Base-by-base conservation (phyloP, 2,329 filamentous ascomycete genomes). In the Phaeosphaeriaceae sp. region DNA sequence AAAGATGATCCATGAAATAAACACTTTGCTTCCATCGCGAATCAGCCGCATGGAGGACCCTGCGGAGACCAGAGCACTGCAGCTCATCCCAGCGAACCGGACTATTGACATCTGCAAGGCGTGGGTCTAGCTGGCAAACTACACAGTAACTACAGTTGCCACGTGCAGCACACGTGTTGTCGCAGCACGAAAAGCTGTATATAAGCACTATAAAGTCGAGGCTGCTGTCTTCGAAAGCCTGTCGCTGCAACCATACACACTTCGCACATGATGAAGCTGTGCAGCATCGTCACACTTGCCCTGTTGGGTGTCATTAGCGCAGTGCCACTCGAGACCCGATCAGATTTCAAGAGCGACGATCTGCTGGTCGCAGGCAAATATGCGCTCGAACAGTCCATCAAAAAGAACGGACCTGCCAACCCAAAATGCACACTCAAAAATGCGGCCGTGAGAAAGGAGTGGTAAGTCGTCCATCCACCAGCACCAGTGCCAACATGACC, bases 401-500 rank as follows among this genome's bases (percentile, higher is more conserved):
- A 55, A 3, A 23, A 59, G 19, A 61, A 72, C 28, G 71, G 72
- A 11, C 65, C 65, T 47, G 66, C 68, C 10, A 59, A 60, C 28
- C 23, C 65, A 22, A 70, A 61, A n/a, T 81, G 79, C 60, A 80
- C 68, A 1, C 55, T 79, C 21, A 55, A 70, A 3, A 82, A 79
- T 57, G 75, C 74, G 3, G 70, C 70, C 5, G 65, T 81, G 3
- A 72, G 82, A 44, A 72, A 71, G 64, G 81, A 84, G 71, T 83
- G 82, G 81, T 80, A 56, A 51, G 61, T n/a, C 22, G 30, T 32
- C 21, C 24, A 49, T 5, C 24, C 8, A 19, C 13, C 1, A 7
- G 5, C 24, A 11, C 9, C 24, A 11, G 8, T 19, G 22, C 9
- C 24, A n/a, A 19, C 11, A 28, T 49, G 8, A 23, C 13, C 22